Conservation (phyloP, 2,329 filamentous ascomycete species). For the Aspergillus candidus region DNA sequence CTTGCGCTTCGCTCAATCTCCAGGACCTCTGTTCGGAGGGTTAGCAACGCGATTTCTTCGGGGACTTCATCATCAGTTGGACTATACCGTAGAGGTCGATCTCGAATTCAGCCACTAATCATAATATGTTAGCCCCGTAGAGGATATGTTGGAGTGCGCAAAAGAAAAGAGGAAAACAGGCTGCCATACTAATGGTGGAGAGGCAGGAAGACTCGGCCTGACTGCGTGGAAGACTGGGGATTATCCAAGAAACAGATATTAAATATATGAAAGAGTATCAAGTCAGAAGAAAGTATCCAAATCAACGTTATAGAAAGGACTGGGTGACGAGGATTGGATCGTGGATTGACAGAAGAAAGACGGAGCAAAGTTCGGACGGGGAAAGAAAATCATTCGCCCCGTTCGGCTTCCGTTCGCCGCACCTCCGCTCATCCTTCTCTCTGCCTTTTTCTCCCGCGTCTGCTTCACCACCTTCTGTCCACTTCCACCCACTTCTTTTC, state of each 20-base stretch:
- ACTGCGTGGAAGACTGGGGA: too few relatives aligned
- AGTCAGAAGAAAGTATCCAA: too few relatives aligned
- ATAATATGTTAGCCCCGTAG: constrained; percentile 14
- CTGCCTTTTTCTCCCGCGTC: background rate
- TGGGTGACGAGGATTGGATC: too few relatives aligned
- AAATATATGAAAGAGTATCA: too few relatives aligned
- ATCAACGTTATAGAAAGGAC: too few relatives aligned
- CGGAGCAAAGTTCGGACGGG: too few relatives aligned
- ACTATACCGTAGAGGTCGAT: constrained; percentile 58
- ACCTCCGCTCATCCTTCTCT: background rate
- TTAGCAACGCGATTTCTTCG: too few relatives aligned
- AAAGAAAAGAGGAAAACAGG: background rate
- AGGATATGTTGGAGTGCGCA: background rate
- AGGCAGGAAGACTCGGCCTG: too few relatives aligned
- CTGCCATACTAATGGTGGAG: too few relatives aligned
- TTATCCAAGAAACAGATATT: too few relatives aligned
- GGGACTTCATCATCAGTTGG: too few relatives aligned
- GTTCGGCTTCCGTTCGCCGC: constrained; percentile 1
- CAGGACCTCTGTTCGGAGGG: constrained; percentile 59
- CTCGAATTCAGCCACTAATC: constrained; percentile 32
- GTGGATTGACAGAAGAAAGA: too few relatives aligned
- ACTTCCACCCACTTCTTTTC: background rate
- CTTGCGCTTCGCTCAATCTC: constrained; percentile 65
- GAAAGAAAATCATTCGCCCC: background rate
- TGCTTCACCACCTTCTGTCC: constrained; percentile 1